These are phyloP conservation scores for Naganishia antarctica DNA, from an alignment of 768 basidiomycete species.

Conservation along the genomic window DNA sequence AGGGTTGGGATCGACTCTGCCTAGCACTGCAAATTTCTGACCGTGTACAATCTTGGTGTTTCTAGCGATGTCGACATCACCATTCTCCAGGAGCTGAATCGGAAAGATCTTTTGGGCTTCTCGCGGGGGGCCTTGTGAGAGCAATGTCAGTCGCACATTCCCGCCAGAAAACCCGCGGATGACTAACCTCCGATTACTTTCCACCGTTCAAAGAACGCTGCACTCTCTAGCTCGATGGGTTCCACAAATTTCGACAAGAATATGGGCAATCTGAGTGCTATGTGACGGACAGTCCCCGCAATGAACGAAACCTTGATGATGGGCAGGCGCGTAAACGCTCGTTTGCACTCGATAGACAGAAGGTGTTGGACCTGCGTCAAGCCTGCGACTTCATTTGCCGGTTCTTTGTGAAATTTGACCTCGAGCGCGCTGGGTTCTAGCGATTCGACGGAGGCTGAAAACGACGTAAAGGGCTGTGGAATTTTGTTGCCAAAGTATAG, in stretches of 20 bases:
- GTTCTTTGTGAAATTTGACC: slow-evolving; percentile 83
- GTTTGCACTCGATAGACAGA: slow-evolving; percentile 91
- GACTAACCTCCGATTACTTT: slow-evolving; percentile 75
- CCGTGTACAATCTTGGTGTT: slow-evolving; percentile 74
- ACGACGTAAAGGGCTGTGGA: slow-evolving; percentile 77
- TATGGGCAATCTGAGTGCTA: slow-evolving; percentile 78
- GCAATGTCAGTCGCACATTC: not conserved
- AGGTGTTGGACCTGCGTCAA: slow-evolving; percentile 88
- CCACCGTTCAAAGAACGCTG: slow-evolving; percentile 97
- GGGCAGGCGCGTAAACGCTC: slow-evolving; percentile 65
- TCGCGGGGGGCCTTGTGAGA: slow-evolving; percentile 62
- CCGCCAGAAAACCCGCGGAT: not conserved
- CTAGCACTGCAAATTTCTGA: slow-evolving; percentile 67
- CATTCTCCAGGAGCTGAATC: slow-evolving; percentile 60
- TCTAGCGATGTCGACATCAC: slow-evolving; percentile 68
- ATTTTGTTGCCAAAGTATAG: slow-evolving; percentile 96
- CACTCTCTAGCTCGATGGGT: slow-evolving; percentile 72
- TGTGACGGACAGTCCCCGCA: slow-evolving; percentile 81
- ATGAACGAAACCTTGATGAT: slow-evolving; percentile 82
- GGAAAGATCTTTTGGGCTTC: slow-evolving; percentile 87
- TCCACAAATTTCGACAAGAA: slow-evolving; percentile 88
- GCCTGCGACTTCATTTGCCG: slow-evolving; percentile 71
- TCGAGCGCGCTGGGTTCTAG: slow-evolving; percentile 70
- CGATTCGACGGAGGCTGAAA: slow-evolving; percentile 72
- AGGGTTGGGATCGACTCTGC: slow-evolving; percentile 88